Base-by-base conservation (phyloP, 345 rosid species). In the Gossypium australe region DNA sequence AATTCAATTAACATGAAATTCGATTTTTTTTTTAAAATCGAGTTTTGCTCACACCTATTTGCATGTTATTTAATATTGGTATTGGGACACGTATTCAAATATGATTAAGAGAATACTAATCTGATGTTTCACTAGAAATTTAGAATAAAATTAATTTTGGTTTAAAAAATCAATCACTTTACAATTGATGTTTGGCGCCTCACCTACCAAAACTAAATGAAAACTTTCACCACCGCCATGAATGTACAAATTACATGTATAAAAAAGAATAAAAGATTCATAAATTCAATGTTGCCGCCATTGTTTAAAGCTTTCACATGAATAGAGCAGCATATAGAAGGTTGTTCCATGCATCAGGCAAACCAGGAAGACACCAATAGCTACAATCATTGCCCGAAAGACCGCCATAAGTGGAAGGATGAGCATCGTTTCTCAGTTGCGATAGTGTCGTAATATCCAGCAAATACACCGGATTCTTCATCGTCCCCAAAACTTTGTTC, bases 331-430 rank as follows among this genome's bases (percentile, higher is more conserved):
- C 97, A 79, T 90, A 90, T 22, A 94, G 80, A 74, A 94, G 97
- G 73, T 94, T 97, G 83, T 92, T 94, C 98, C 98, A 94, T 20
- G 90, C 87, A 84, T 94, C 98, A 0, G 98, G 98, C 82, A 94
- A 77, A 41, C 98, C 97, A 24, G 98, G 97, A 68, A 94, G 94
- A 84, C 97, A 90, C 97, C 98, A 92, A 44, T 94, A 97, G 80
- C 98, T 94, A 80, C 98, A 94, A 63, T 94, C 98, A 0, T 70
- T 86, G 75, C 94, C 90, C 0, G 86, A 82, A 76, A 77, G 76
- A 0, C 86, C 81, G 11, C 90, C 79, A 20, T 92, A 92, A 3
- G 86, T 60, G 3, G 98, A 88, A 8, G 97, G 98, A 76, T 94
- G 98, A 3, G 94, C 98, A 62, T 94, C 98, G 78, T 94, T 94